Evolutionary conservation across 2,329 filamentous ascomycete genomes (phyloP), one percentile per base, ranked within the genome.

Genomic region (Diaporthe sp.): DNA sequence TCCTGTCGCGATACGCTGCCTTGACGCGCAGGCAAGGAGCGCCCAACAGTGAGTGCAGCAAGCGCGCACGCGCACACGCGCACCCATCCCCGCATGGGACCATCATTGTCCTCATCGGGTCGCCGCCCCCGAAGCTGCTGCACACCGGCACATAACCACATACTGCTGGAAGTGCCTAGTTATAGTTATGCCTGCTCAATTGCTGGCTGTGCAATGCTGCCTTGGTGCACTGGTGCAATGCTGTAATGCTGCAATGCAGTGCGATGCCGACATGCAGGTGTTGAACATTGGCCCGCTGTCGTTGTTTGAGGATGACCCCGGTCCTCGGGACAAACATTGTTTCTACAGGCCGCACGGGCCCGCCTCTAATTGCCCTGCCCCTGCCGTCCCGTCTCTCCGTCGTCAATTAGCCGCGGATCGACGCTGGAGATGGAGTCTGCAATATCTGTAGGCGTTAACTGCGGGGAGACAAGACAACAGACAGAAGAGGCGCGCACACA

Each of bases 1-100:
- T 61, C 42, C 44, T 39, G 22, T 71, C 75, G 71, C 71, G 75
- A 76, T 74, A 76, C 75, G 74, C 74, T 71, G 61, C n/a, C 44
- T 42, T 67, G 31, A 67, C 62, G 62, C 44, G 62, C 62, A 51
- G 62, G 17, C 10, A 37, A 37, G 44, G 62, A 22, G 44, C 62
- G 17, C 62, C 61, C 61, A n/a, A 39, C 25, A 46, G 61, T 62
- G 37, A 44, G 37, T 49, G 60, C 60, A 65, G 60, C 39, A 44
- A 37, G 55, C 31, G 55, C 55, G 55, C 55, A 58, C 28, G 17
- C 55, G 12, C 22, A 17, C 53, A 34, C 55, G 17, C 55, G 34
- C 55, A 58, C 28, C 19, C 10, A 13, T 61, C n/a, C 37, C 55
- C 57, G 57, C 34, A 42, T 12, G 31, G 15, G 60, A n/a, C 25